Percentiles rank a stretch among this genome's conserved stretches.
phyloP scores from a whole-genome alignment of 148 eudicot genomes.

The Rhododendron mucronatum region DNA sequence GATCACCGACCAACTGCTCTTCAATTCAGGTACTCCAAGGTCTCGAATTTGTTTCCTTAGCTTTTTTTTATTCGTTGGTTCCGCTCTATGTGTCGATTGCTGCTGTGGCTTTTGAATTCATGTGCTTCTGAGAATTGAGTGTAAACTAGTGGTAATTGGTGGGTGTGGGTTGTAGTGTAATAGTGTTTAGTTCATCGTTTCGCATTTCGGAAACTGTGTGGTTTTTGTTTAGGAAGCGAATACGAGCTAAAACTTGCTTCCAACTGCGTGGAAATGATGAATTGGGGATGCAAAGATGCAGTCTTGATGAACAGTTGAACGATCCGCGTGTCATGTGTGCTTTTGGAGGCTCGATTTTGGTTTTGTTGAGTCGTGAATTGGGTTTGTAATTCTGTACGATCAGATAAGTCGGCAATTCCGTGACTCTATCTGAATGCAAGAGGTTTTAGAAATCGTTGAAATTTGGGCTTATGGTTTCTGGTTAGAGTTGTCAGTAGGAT shows the following conservation, averaged over 20 bases:
- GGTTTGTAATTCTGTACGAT: neutral
- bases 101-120: neutral
- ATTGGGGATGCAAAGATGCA: neutral
- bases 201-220: neutral
- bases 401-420: neutral
- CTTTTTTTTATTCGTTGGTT: neutral
- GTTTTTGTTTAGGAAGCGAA: neutral
- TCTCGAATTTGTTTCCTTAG: neutral
- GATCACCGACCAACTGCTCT: conserved; percentile 1
- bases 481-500: neutral
- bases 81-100: neutral
- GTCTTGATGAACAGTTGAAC: conserved; percentile 1
- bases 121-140: neutral
- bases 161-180: neutral
- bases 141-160: neutral
- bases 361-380: neutral
- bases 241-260: neutral
- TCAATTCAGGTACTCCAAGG: conserved; percentile 9
- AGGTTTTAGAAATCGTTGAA: neutral
- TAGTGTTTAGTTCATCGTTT: neutral
- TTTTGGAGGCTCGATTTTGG: neutral
- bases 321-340: neutral
- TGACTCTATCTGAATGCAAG: neutral
- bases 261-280: neutral
- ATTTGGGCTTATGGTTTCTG: conserved; percentile 3